A percentile compares a stretch with the other conserved stretches of the same genome.
These are phyloP conservation scores for Wickerhamomyces bovis DNA, from an alignment of 805 yeast species.

Conservation along the genomic window DNA sequence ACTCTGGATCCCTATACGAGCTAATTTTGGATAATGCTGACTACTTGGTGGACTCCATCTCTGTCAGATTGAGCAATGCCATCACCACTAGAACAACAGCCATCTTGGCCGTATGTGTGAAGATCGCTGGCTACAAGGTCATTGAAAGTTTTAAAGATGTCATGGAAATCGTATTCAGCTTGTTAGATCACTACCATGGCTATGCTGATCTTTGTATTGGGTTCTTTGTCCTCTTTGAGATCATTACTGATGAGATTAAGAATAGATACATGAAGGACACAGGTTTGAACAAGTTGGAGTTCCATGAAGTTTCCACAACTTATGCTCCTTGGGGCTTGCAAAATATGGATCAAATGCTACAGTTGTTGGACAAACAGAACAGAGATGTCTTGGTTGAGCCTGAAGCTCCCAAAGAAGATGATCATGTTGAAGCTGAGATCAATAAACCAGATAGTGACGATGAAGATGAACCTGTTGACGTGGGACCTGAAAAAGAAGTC, in stretches of 20 bases:
- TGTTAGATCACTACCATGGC: constrained; percentile 82
- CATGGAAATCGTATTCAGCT: constrained; percentile 63
- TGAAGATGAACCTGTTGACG: constrained; percentile 26
- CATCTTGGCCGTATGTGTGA: constrained; percentile 62
- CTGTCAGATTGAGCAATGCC: constrained; percentile 61
- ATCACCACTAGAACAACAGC: constrained; percentile 69
- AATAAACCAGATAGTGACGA: constrained; percentile 29
- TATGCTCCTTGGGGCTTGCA: constrained; percentile 39
- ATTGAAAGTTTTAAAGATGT: constrained; percentile 67
- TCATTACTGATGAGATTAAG: constrained; percentile 44
- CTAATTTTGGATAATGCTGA: constrained; percentile 68
- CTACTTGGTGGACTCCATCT: constrained; percentile 74
- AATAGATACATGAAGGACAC: constrained; percentile 28
- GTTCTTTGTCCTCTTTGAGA: constrained; percentile 65
- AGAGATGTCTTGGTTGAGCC: constrained; percentile 27
- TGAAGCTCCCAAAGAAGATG: constrained; percentile 27
- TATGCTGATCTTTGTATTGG: constrained; percentile 68
- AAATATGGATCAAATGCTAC: constrained; percentile 36
- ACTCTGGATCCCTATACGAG: constrained; percentile 47
- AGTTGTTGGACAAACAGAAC: constrained; percentile 34
- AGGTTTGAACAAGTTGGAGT: constrained; percentile 14
- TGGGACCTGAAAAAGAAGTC: constrained; percentile 19
- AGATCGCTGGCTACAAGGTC: constrained; percentile 62
- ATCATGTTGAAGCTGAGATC: constrained; percentile 32
- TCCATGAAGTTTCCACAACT: constrained; percentile 21